Conservation (phyloP, 2,329 filamentous ascomycete genomes). For the Hawksworthiomyces lignivorus region DNA sequence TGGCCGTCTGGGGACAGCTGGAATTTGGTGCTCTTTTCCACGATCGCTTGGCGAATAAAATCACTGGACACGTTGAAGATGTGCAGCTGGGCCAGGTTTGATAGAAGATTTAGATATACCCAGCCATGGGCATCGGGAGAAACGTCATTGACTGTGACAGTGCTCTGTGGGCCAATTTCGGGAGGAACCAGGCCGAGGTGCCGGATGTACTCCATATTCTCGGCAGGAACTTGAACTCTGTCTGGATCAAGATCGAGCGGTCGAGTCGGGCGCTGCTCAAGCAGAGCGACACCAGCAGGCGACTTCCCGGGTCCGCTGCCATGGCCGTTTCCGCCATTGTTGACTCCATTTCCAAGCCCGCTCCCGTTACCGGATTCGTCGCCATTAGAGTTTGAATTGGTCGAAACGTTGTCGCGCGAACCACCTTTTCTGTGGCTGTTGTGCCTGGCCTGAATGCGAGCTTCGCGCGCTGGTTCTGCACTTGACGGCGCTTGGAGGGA, state of each 20-base stretch:
- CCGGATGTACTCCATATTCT: conserved; percentile 74
- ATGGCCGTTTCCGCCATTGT: conserved; percentile 21
- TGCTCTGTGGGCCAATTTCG: conserved; percentile 38
- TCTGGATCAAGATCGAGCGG: conserved; percentile 71
- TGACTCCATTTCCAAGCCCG: conserved; percentile 20
- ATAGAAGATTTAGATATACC: conserved; percentile 75
- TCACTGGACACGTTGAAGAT: conserved; percentile 75
- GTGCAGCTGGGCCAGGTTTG: conserved; percentile 76
- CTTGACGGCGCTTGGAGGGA: background rate
- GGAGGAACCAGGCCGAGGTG: conserved; percentile 62
- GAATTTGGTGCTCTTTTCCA: conserved; percentile 64
- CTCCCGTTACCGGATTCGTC: conserved; percentile 25
- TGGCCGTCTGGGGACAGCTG: conserved; percentile 70
- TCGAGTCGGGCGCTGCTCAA: conserved; percentile 69
- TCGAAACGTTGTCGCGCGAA: conserved; percentile 36
- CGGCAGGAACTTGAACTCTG: conserved; percentile 63
- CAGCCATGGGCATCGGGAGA: conserved; percentile 62
- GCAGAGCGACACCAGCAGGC: conserved; percentile 29
- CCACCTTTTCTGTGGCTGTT: conserved; percentile 29
- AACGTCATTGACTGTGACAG: conserved; percentile 34
- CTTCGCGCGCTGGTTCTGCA: conserved; percentile 32
- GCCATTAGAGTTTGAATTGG: conserved; percentile 40
- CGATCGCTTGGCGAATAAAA: conserved; percentile 66
- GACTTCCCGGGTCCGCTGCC: conserved; percentile 23
- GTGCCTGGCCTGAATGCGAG: conserved; percentile 35